Evolutionary conservation across 2,329 filamentous ascomycete species (phyloP).

Genomic region (Sphaerostilbella broomeana): DNA sequence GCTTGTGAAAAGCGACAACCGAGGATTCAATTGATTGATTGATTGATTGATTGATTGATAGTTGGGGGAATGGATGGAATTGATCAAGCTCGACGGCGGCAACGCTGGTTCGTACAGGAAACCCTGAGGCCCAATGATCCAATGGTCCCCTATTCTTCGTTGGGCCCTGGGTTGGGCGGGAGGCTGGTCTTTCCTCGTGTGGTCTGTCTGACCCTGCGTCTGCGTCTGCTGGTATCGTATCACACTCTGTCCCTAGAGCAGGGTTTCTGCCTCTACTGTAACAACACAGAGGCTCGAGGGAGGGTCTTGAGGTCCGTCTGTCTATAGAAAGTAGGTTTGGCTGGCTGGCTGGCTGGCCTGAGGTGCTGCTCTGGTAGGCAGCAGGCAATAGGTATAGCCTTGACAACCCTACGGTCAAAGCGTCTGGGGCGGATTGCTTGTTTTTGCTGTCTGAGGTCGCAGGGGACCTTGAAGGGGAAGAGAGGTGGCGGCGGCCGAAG

Average conservation of each 20-base stretch:
- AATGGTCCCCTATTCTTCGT: conserved; percentile 13
- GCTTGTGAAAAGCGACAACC: too few species aligned
- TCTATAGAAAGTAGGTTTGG: too few species aligned
- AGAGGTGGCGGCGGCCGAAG: too few species aligned
- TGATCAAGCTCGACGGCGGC: conserved; percentile 1
- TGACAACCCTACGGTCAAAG: conserved; percentile 12
- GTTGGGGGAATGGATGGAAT: neutral
- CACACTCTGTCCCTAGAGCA: conserved; percentile 2
- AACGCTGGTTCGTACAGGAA: too few species aligned
- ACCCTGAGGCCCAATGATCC: conserved; percentile 1
- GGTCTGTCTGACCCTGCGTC: too few species aligned
- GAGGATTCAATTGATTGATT: too few species aligned
- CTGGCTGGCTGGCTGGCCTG: too few species aligned
- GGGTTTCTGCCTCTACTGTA: neutral
- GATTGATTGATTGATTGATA: too few species aligned
- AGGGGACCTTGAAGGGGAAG: too few species aligned
- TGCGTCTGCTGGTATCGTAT: conserved; percentile 13
- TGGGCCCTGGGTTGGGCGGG: conserved; percentile 5
- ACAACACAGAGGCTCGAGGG: neutral
- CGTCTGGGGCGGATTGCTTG: conserved; percentile 11
- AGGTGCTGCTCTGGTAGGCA: too few species aligned
- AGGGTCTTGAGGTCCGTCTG: too few species aligned
- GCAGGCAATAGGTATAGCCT: too few species aligned
- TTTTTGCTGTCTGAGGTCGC: conserved; percentile 7
- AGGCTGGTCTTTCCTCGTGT: conserved; percentile 4